Evolutionary conservation across 768 basidiomycete genomes (phyloP).

Genomic region (Sarcodon aspratus): DNA sequence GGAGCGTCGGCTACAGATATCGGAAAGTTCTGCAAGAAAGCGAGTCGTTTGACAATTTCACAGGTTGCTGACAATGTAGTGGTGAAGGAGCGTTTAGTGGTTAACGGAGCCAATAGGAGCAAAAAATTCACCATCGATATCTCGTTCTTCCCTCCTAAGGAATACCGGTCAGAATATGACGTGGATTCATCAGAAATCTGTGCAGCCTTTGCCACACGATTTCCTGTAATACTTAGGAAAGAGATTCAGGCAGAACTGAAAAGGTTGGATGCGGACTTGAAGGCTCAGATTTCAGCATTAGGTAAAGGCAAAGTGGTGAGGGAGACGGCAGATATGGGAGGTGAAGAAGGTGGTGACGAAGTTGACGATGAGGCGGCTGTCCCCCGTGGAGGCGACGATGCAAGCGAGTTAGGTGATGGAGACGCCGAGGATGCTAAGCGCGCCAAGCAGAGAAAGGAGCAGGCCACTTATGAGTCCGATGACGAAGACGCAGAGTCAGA

Average conservation of each 20-base stretch:
- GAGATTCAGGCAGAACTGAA: constrained; percentile 84
- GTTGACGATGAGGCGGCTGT: constrained; percentile 39
- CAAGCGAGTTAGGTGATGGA: constrained; percentile 70
- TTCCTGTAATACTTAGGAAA: constrained; percentile 73
- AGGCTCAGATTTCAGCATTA: constrained; percentile 66
- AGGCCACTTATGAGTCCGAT: constrained; percentile 68
- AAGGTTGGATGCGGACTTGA: constrained; percentile 69
- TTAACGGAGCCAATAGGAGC: constrained; percentile 55
- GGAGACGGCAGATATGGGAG: constrained; percentile 29
- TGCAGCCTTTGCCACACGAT: constrained; percentile 55
- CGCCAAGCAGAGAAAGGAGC: constrained; percentile 57
- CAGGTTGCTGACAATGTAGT: constrained; percentile 77
- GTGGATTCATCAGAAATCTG: constrained; percentile 65
- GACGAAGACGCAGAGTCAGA: constrained; percentile 46
- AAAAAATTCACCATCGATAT: constrained; percentile 77
- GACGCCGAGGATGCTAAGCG: constrained; percentile 77
- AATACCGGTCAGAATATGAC: constrained; percentile 79
- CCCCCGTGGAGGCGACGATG: constrained; percentile 41
- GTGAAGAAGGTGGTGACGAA: constrained; percentile 41
- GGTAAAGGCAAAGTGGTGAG: constrained; percentile 63
- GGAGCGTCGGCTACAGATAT: constrained; percentile 43
- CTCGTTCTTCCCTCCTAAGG: constrained; percentile 74
- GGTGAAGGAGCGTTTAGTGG: constrained; percentile 68
- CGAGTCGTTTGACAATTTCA: constrained; percentile 75
- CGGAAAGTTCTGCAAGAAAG: constrained; percentile 78